Evolutionary conservation across 1,284 basidiomycete species (phyloP).

Genomic region (Trichosporon sp.): DNA sequence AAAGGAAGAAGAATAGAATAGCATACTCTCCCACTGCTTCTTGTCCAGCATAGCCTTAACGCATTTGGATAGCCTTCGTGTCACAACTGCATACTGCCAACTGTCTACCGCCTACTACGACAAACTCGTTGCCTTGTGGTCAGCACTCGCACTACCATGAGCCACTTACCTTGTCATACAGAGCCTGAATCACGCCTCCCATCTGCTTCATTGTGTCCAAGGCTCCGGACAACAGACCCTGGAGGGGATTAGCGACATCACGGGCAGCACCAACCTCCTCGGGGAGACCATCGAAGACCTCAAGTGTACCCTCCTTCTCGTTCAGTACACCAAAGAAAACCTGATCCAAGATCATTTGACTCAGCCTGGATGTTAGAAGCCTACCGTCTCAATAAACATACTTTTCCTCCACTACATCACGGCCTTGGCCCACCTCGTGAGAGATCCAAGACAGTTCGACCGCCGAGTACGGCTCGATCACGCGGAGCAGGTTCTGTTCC

Average conservation of each 20-base stretch:
- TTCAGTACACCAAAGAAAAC: constrained; percentile 90
- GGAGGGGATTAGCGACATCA: constrained; percentile 12
- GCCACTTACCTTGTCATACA: constrained; percentile 73
- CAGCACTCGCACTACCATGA: neutral
- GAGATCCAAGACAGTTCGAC: constrained; percentile 90
- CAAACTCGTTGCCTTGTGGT: constrained; percentile 20
- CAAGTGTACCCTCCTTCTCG: constrained; percentile 85
- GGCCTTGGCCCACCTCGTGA: constrained; percentile 78
- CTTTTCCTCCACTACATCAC: constrained; percentile 93
- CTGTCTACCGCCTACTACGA: constrained; percentile 5
- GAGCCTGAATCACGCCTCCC: constrained; percentile 80
- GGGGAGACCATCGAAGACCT: constrained; percentile 80
- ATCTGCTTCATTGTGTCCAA: constrained; percentile 86
- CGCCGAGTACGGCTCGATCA: constrained; percentile 90
- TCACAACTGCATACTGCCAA: neutral
- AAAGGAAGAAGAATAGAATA: too few relatives aligned
- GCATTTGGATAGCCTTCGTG: too few relatives aligned
- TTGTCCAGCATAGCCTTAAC: too few relatives aligned
- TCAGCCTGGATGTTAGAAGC: constrained; percentile 57
- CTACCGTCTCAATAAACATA: constrained; percentile 48
- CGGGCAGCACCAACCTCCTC: constrained; percentile 59
- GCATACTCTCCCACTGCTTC: too few relatives aligned
- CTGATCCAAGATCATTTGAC: constrained; percentile 98
- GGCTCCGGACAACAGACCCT: constrained; percentile 57
- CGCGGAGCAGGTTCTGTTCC: constrained; percentile 88